These are phyloP conservation scores for Cordyceps farinosa DNA, from an alignment of 2,329 filamentous ascomycete genomes.

Conservation along the genomic window DNA sequence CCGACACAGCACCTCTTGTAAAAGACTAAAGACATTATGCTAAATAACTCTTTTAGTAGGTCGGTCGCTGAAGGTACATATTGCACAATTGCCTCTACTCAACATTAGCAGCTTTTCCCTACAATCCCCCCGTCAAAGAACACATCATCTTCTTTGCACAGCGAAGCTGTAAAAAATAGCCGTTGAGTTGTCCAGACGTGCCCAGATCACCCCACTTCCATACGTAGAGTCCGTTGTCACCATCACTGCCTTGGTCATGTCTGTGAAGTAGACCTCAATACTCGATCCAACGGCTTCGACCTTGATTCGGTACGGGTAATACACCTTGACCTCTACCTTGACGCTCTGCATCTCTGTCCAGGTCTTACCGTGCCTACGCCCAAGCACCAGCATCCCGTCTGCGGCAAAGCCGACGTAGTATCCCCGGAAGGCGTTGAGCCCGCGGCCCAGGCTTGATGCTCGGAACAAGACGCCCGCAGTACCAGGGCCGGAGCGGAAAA, in stretches of 20 bases:
- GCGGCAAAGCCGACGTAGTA: neutral
- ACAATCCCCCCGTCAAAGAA: too few species aligned
- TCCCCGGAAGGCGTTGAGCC: neutral
- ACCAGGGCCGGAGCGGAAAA: neutral
- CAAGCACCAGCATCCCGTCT: neutral
- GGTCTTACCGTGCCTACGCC: neutral
- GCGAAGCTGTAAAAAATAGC: neutral
- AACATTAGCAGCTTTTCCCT: too few species aligned
- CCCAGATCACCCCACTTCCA: neutral
- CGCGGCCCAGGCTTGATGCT: neutral
- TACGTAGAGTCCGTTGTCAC: neutral
- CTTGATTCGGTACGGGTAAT: neutral
- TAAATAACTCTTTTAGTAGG: too few species aligned
- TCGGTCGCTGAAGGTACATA: too few species aligned
- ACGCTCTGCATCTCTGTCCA: slow-evolving; percentile 4
- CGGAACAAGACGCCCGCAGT: neutral
- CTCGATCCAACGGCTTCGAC: neutral
- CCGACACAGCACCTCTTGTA: too few species aligned
- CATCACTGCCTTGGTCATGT: neutral
- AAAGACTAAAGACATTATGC: too few species aligned
- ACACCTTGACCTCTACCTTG: neutral
- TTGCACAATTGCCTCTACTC: too few species aligned
- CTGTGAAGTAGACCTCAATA: neutral
- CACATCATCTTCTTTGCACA: slow-evolving; percentile 23
- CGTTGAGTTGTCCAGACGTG: neutral